Conservation (phyloP, 2,329 filamentous ascomycete species). For the Sarocladium oryzae region DNA sequence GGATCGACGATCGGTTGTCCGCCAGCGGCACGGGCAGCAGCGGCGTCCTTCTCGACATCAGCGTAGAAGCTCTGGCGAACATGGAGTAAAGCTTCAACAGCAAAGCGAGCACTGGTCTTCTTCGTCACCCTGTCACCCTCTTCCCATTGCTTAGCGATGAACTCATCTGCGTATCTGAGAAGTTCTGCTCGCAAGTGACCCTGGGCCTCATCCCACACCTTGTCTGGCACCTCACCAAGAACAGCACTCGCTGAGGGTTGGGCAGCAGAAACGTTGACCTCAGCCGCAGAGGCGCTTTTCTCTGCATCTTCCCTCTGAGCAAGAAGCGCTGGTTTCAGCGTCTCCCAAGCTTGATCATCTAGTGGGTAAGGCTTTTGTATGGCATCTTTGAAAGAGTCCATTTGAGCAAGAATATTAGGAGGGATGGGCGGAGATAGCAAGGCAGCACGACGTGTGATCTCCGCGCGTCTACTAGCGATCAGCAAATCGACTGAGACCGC, state of each 20-base stretch:
- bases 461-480: conserved; percentile 22
- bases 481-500: not conserved
- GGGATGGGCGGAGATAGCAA: conserved; percentile 60
- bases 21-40: conserved; percentile 38
- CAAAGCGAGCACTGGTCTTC: conserved; percentile 61
- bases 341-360: conserved; percentile 62
- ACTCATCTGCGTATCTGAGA: conserved; percentile 61
- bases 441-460: conserved; percentile 66
- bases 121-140: conserved; percentile 56
- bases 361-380: conserved; percentile 63
- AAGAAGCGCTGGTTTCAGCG: conserved; percentile 60
- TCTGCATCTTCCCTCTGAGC: conserved; percentile 62
- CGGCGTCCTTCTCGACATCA: conserved; percentile 47
- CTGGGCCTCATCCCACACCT: conserved; percentile 66
- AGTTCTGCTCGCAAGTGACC: conserved; percentile 60
- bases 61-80: conserved; percentile 62
- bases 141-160: conserved; percentile 60
- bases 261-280: not conserved
- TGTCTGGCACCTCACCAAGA: conserved; percentile 51
- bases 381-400: conserved; percentile 68
- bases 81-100: conserved; percentile 62
- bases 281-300: conserved; percentile 20
- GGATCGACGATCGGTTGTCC: conserved; percentile 39
- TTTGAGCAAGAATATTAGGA: conserved; percentile 56
- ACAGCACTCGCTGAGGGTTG: conserved; percentile 10